These are phyloP conservation scores for Myxozyma nipponensis DNA, from an alignment of 805 yeast genomes.

Conservation along the genomic window DNA sequence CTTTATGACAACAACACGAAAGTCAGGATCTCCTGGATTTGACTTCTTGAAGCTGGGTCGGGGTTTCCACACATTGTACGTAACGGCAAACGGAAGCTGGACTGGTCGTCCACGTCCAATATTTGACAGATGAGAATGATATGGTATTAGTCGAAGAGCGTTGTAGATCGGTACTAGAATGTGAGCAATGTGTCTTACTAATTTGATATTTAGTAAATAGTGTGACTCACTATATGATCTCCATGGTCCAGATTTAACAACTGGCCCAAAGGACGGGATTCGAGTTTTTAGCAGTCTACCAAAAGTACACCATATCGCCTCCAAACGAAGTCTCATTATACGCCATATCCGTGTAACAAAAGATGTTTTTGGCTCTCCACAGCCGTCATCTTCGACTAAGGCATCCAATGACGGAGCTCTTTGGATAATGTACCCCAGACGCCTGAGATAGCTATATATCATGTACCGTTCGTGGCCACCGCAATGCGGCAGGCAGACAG, in stretches of 20 bases:
- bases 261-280: constrained; percentile 24
- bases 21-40: constrained; percentile 66
- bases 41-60: constrained; percentile 60
- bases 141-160: constrained; percentile 30
- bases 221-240: constrained; percentile 17
- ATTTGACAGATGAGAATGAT: constrained; percentile 13
- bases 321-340: not conserved
- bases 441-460: constrained; percentile 68
- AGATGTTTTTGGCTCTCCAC: not conserved
- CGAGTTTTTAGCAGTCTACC: not conserved
- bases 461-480: constrained; percentile 53
- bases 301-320: not conserved
- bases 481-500: constrained; percentile 44
- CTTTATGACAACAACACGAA: constrained; percentile 59
- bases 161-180: constrained; percentile 25
- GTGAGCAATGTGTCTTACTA: not conserved
- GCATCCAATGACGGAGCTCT: constrained; percentile 29
- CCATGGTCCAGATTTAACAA: constrained; percentile 17
- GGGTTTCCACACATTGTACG: constrained; percentile 84
- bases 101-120: not conserved
- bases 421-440: constrained; percentile 70
- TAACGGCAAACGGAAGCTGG: constrained; percentile 37
- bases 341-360: not conserved
- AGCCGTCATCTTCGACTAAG: constrained; percentile 1
- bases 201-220: not conserved